A percentile compares a stretch with the other conserved stretches of the same genome.
Evolutionary conservation across 1,139 yeast genomes (phyloP).

Genomic region (Arxiozyma heterogenica): DNA sequence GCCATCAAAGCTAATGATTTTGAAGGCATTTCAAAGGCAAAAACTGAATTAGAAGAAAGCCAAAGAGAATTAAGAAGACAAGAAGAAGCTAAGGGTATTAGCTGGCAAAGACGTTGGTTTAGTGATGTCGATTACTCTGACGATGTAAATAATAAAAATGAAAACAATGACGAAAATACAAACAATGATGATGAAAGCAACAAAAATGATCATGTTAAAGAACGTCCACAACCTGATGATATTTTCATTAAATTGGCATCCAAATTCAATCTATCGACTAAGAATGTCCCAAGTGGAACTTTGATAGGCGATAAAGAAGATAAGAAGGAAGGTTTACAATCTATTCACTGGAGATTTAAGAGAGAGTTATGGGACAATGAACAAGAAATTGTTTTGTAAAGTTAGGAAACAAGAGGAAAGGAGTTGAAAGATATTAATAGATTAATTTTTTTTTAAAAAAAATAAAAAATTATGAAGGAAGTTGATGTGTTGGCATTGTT

Average conservation of each 20-base stretch:
- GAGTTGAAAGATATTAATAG: background rate
- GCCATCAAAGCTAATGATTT: slow-evolving; percentile 70
- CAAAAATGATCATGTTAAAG: background rate
- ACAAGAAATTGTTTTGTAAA: slow-evolving; percentile 38
- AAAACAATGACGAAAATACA: background rate
- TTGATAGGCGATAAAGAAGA: slow-evolving; percentile 43
- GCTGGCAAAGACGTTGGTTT: slow-evolving; percentile 81
- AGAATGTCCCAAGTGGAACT: slow-evolving; percentile 63
- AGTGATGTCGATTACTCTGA: slow-evolving; percentile 41
- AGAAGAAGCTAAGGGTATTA: slow-evolving; percentile 52
- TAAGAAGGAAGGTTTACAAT: slow-evolving; percentile 33
- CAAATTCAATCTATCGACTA: slow-evolving; percentile 48
- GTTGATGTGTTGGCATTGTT: background rate
- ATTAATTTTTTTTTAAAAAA: no score
- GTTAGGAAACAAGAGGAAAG: background rate
- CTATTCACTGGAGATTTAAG: slow-evolving; percentile 63
- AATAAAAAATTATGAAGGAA: background rate
- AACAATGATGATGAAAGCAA: background rate
- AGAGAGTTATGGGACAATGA: slow-evolving; percentile 50
- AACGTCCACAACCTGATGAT: slow-evolving; percentile 31
- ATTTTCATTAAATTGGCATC: slow-evolving; percentile 44
- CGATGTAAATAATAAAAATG: slow-evolving; percentile 12
- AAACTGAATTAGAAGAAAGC: slow-evolving; percentile 66
- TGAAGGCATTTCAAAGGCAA: slow-evolving; percentile 63
- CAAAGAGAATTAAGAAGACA: slow-evolving; percentile 74